Evolutionary conservation across 2,329 filamentous ascomycete species (phyloP), one percentile per base, ranked within the genome.

Genomic region (Colletotrichum sp.): DNA sequence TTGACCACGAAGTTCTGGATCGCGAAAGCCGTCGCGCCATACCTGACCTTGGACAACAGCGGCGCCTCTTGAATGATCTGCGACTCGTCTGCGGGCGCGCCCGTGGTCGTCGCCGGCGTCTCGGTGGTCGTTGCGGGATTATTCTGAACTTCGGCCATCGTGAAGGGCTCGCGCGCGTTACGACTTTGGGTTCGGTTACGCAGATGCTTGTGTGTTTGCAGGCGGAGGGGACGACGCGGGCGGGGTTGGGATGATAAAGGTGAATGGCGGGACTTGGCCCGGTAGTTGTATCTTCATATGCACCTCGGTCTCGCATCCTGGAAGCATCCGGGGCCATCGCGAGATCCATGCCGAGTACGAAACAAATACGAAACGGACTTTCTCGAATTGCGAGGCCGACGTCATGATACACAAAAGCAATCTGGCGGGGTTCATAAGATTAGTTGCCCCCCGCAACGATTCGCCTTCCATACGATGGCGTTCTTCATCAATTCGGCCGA

Each of bases 321-420:
- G 60, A 52, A 30, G 44, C 57, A 30, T 60, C 57, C 68, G 26
- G 72, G 49, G 39, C 67, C 67, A 60, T 34, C 36, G 34, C 57
- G 36, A 44, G 70, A 60, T 65, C 60, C 28, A 44, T 68, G 59
- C 74, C 74, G 74, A 74, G 74, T 74, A 74, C 74, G 74, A 76
- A 69, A 60, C 36, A 64, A 65, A 49, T 74, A 59, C 70, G 59
- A 76, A 76, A 74, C 70, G n/a, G 18, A 34, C n/a, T 16, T 21
- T n/a, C 32, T 39, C 3, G 21, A 34, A 39, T 36, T 26, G n/a
- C 55, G 26, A 15, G 57, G 4, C 28, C 26, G 63, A 72, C 63
- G 63, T 57, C 69, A 63, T 57, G 30, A 36, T 2, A 2, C 28
- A 36, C 10, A 63, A 21, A 63, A 52, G 44, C 30, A 63, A 24